phyloP scores from a whole-genome alignment of 179 eudicot genomes.

The Gypsophila paniculata region DNA sequence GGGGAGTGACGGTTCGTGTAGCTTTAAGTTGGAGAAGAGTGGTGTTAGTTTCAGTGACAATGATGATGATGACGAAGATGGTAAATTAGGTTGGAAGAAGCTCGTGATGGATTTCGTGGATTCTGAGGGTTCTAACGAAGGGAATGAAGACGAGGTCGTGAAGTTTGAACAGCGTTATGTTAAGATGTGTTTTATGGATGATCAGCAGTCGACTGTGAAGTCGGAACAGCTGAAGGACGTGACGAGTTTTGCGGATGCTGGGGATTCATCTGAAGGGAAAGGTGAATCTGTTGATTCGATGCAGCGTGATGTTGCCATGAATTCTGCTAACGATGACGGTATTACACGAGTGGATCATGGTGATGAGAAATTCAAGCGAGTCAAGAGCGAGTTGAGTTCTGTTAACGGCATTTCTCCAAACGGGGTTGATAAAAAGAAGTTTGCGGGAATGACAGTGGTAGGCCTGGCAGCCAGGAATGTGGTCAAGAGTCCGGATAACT shows the following conservation, averaged over 20 bases:
- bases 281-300: conserved; percentile 5
- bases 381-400: conserved; percentile 28
- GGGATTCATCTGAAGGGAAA: conserved; percentile 21
- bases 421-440: conserved; percentile 23
- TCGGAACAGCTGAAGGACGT: conserved; percentile 14
- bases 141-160: background rate
- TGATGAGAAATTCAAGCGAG: conserved; percentile 12
- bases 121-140: conserved; percentile 24
- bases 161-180: conserved; percentile 13
- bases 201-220: background rate
- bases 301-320: conserved; percentile 16
- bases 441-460: conserved; percentile 16
- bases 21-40: conserved; percentile 32
- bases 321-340: conserved; percentile 12
- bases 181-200: conserved; percentile 5
- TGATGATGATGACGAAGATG: conserved; percentile 8
- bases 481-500: conserved; percentile 31
- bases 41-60: conserved; percentile 20
- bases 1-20: conserved; percentile 28
- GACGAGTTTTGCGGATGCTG: conserved; percentile 21
- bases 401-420: conserved; percentile 19
- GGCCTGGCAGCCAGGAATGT: conserved; percentile 15
- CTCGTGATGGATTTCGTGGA: conserved; percentile 21
- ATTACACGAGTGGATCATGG: conserved; percentile 8
- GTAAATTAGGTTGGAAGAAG: conserved; percentile 23